A percentile compares a stretch with the other conserved stretches of the same genome.
phyloP scores from a whole-genome alignment of 441 rosid species.

The Jatropha multifida region DNA sequence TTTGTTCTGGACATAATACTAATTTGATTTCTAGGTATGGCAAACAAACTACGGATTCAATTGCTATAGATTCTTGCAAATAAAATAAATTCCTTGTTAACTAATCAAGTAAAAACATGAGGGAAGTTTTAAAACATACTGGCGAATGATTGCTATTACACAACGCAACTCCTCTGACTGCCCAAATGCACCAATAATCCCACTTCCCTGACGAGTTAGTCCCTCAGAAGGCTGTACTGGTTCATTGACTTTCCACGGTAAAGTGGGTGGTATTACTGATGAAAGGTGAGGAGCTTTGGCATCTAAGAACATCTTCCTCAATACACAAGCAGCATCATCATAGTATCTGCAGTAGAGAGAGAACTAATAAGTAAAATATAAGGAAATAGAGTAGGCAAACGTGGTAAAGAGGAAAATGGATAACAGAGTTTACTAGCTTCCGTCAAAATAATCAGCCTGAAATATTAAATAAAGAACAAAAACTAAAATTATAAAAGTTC shows the following conservation, averaged over 20 bases:
- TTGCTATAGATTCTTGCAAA: background rate
- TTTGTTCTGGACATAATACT: background rate
- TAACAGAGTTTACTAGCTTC: background rate
- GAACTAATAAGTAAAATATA: constrained; percentile 20
- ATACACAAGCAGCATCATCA: constrained; percentile 98
- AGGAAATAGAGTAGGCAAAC: constrained; percentile 11
- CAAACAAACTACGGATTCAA: background rate
- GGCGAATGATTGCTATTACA: constrained; percentile 94
- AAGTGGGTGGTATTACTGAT: constrained; percentile 80
- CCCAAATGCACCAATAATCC: constrained; percentile 94
- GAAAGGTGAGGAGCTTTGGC: constrained; percentile 99
- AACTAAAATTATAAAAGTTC: background rate
- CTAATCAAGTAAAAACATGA: background rate
- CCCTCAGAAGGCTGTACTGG: constrained; percentile 84
- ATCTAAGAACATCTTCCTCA: constrained; percentile 97
- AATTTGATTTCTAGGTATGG: background rate
- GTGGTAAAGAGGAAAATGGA: background rate
- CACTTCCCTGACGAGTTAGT: constrained; percentile 98
- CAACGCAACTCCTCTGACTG: constrained; percentile 99
- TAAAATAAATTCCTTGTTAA: background rate
- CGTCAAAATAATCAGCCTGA: background rate
- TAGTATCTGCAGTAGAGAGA: constrained; percentile 63
- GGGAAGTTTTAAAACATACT: constrained; percentile 53
- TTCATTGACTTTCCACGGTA: constrained; percentile 97
- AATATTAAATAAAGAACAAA: background rate